Evolutionary conservation across 495 filamentous ascomycete genomes (phyloP).

Genomic region (Astrothelium macrocarpum): DNA sequence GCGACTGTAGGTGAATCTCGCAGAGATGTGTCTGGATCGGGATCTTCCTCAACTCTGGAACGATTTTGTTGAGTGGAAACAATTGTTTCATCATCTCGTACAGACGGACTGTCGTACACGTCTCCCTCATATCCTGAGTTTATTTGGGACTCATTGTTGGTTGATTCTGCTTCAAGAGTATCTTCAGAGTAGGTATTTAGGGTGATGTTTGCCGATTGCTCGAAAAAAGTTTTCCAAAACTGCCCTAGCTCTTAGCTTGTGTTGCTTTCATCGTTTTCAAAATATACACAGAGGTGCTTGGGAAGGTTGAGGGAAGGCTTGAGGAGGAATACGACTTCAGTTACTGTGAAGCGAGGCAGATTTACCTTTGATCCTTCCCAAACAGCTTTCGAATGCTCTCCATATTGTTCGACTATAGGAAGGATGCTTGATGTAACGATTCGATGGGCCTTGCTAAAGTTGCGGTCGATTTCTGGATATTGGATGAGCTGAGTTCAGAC

Average conservation of each 20-base stretch:
- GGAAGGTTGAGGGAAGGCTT: not conserved
- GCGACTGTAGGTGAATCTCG: slow-evolving; percentile 33
- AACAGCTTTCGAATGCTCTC: slow-evolving; percentile 82
- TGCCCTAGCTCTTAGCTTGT: no score
- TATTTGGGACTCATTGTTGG: slow-evolving; percentile 41
- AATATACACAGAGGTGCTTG: no score
- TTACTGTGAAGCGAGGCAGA: not conserved
- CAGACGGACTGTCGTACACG: slow-evolving; percentile 41
- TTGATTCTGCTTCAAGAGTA: slow-evolving; percentile 42
- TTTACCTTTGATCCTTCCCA: slow-evolving; percentile 92
- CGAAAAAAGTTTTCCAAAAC: slow-evolving; percentile 99
- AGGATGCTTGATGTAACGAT: slow-evolving; percentile 92
- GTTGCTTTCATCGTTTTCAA: no score
- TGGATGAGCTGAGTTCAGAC: not conserved
- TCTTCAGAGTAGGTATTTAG: slow-evolving; percentile 91
- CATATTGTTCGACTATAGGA: slow-evolving; percentile 92
- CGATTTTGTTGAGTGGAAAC: slow-evolving; percentile 9
- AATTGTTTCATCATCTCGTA: slow-evolving; percentile 31
- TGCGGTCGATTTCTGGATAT: slow-evolving; percentile 82
- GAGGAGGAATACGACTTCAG: not conserved
- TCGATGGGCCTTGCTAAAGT: slow-evolving; percentile 92
- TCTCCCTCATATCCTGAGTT: slow-evolving; percentile 32
- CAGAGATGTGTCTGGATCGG: slow-evolving; percentile 13
- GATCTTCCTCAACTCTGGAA: slow-evolving; percentile 16
- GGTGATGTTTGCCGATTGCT: slow-evolving; percentile 92